A percentile compares a stretch with the other conserved stretches of the same genome.
These are phyloP conservation scores for Solanum piurae DNA, from an alignment of 257 asterid species.

Conservation along the genomic window DNA sequence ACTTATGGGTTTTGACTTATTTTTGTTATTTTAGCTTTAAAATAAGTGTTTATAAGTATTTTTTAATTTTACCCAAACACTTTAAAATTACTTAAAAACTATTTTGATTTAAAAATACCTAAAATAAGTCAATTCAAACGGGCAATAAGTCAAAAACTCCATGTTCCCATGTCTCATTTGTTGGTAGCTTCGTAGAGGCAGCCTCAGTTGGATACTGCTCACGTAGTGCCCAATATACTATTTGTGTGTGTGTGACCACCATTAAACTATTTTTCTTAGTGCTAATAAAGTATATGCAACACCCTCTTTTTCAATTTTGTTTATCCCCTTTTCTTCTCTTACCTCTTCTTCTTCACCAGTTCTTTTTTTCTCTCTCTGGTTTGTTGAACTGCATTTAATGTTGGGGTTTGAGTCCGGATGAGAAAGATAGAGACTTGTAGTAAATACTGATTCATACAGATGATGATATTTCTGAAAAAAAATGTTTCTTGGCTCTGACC, in stretches of 20 bases:
- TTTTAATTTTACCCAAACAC: too few relatives aligned
- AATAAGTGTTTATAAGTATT: too few relatives aligned
- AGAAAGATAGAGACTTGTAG: not conserved
- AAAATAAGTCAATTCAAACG: too few relatives aligned
- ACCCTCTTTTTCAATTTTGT: not conserved
- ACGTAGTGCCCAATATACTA: not conserved
- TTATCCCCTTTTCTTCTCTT: not conserved
- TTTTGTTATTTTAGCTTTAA: too few relatives aligned
- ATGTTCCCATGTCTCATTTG: not conserved
- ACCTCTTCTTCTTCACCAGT: not conserved
- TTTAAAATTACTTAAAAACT: too few relatives aligned
- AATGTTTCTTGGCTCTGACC: constrained; percentile 9
- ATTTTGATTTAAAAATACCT: too few relatives aligned
- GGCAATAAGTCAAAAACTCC: not conserved
- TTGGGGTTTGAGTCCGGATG: constrained; percentile 2
- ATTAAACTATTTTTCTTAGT: not conserved
- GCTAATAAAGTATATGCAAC: constrained; percentile 3
- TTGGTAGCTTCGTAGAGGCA: not conserved
- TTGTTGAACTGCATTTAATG: constrained; percentile 31
- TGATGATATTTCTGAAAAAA: not conserved
- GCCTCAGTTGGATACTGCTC: not conserved
- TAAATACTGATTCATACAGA: not conserved
- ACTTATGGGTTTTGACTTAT: too few relatives aligned
- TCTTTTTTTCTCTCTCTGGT: not conserved
- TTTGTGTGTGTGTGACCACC: not conserved